Base-by-base conservation (phyloP, 805 yeast genomes). In the Lipomyces mesembrius region DNA sequence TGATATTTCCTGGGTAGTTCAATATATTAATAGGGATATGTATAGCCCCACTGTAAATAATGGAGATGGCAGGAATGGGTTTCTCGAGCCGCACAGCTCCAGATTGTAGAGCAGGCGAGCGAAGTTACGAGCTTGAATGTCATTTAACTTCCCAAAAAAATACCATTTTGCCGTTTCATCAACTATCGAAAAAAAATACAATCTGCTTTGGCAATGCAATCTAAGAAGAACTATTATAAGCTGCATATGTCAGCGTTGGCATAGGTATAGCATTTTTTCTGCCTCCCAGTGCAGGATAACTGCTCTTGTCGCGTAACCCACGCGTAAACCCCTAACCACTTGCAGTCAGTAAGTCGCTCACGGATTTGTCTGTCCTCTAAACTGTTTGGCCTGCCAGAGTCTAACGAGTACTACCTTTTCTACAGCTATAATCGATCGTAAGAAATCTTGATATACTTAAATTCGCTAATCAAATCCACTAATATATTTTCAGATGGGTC, bases 381-480 rank as follows among this genome's bases (percentile, higher is more conserved):
- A 93, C 79, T 9, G 90, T 97, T 0, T 97, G 95, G 51, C 81
- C 80, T n/a, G 74, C 77, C 4, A 92, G 84, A 0, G 84, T 85
- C 67, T 87, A 85, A n/a, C n/a, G n/a, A n/a, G n/a, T n/a, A n/a
- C n/a, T 9, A 97, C 90, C 83, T 75, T 63, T 25, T 49, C 14
- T 52, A 27, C 32, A 52, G 14, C n/a, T 22, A 22, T 6, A 17
- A 9, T 25, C 3, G 27, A 22, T 25, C 55, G 3, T 52, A 22
- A 52, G 27, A 17, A 25, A 52, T 52, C 14, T 52, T 12, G 32
- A 52, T 25, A 22, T 14, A 43, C n/a, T 43, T 43, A 43, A n/a
- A n/a, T n/a, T 43, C 14, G n/a, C 49, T 43, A n/a, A 43, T 43
- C 1, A 5, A n/a, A 43, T 14, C 6, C 49, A n/a, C 2, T 43